Evolutionary conservation across 257 asterid species (phyloP).

Genomic region (Nicotiana noctiflora): DNA sequence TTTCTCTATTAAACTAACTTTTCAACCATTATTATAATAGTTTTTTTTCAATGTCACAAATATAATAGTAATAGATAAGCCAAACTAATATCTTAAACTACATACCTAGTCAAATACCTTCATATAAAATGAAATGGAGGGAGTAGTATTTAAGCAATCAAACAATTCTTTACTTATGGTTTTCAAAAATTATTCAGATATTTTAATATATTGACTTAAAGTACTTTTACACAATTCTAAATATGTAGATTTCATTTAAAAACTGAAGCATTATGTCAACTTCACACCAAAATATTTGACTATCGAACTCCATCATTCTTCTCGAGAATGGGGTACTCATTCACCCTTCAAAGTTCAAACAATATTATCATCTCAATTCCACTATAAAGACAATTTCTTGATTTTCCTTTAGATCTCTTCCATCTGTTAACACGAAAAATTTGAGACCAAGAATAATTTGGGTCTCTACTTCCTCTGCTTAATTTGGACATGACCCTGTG

Average conservation of each 20-base stretch:
- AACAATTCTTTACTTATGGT: background rate
- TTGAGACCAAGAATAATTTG: background rate
- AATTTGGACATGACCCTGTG: background rate
- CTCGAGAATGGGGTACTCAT: background rate
- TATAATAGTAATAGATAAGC: background rate
- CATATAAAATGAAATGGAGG: background rate
- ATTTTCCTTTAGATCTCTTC: background rate
- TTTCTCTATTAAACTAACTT: background rate
- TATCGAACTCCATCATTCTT: background rate
- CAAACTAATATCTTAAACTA: background rate
- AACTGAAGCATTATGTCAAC: background rate
- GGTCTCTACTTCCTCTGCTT: background rate
- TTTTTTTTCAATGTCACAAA: background rate
- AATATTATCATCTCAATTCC: background rate
- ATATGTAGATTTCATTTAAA: no score
- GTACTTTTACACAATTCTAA: background rate
- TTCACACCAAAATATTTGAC: background rate
- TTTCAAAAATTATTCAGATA: background rate
- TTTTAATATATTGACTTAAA: background rate
- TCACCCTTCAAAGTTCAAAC: background rate
- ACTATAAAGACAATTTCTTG: background rate
- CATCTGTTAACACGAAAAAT: background rate
- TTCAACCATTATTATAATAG: background rate
- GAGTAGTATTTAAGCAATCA: background rate
- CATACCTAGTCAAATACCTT: background rate